Evolutionary conservation across 192 early-diverging fungal species (phyloP), one percentile per base, ranked within the genome.

Genomic region (Backusella sp.): DNA sequence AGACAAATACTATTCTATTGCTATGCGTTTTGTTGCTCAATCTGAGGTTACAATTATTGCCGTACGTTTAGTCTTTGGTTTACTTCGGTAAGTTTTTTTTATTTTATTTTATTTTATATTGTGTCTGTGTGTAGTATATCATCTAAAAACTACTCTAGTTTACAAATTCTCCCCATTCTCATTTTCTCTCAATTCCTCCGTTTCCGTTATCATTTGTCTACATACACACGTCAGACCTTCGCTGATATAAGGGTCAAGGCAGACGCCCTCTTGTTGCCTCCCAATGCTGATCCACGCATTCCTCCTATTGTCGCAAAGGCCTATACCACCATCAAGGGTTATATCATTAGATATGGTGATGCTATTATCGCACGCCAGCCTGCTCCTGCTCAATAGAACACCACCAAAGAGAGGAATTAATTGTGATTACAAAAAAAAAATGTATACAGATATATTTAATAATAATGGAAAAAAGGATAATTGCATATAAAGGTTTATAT

Each of bases 11-110:
- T 93, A 95, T 79, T 80, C 85, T 36, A 42, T 36, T 19, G 89
- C 92, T 21, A 86, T 95, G 83, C 75, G 81, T 12, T 76, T 88
- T 4, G 91, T 94, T 28, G 89, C 91, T 42, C 87, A 86, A 74
- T 76, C 88, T 69, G 94, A 95, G 82, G 88, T 95, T 14, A 86
- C 85, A 68, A 85, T 88, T 62, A 89, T 95, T 75, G 84, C 91
- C 77, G 89, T 88, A 62, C 82, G 85, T 15, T 78, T 91, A 42
- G 74, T 92, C 52, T 73, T 85, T 6, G 85, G 86, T 34, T 81
- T 85, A 30, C 76, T 89, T 65, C 84, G 83, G 83, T 86, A 84
- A 78, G 85, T 73, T 62, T 53, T 44, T 56, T 30, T 17, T 53
- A 28, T n/a, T n/a, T n/a, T n/a, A n/a, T n/a, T n/a, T n/a, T n/a